A percentile compares a stretch with the other conserved stretches of the same genome.
Conservation (phyloP, 192 early-diverging fungal genomes). For the Umbelopsis vinacea region DNA sequence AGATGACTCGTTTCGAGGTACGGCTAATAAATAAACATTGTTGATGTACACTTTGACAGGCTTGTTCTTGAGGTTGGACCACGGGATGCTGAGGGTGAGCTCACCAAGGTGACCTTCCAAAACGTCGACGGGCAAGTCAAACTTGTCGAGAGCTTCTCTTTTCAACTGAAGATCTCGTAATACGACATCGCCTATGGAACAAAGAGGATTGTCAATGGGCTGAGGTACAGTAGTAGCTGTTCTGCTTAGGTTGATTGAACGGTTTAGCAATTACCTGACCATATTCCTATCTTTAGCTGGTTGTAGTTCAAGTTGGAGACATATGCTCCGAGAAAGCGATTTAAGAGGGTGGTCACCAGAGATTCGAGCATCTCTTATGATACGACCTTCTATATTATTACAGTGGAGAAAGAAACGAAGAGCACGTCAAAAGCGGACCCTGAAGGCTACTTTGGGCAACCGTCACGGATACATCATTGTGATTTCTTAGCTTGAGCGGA, state of each 20-base stretch:
- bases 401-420: background rate
- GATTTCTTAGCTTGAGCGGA: background rate
- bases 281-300: slow-evolving; percentile 95
- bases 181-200: slow-evolving; percentile 85
- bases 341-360: slow-evolving; percentile 76
- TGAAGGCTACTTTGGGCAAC: background rate
- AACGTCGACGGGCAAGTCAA: slow-evolving; percentile 94
- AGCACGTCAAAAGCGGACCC: slow-evolving; percentile 20
- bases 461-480: slow-evolving; percentile 10
- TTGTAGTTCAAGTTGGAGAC: slow-evolving; percentile 92
- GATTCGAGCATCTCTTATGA: slow-evolving; percentile 71
- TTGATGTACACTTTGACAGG: slow-evolving; percentile 90
- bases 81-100: slow-evolving; percentile 92
- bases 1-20: slow-evolving; percentile 68
- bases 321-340: slow-evolving; percentile 92
- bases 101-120: slow-evolving; percentile 90
- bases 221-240: background rate
- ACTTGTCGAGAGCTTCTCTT: slow-evolving; percentile 90
- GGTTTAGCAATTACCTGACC: slow-evolving; percentile 74
- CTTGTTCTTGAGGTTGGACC: slow-evolving; percentile 94
- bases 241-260: background rate
- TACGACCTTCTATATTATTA: background rate
- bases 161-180: slow-evolving; percentile 89
- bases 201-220: background rate
- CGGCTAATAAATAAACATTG: slow-evolving; percentile 87